Base-by-base conservation (phyloP, 164 flowering plant species). In the Paratinospora sagittata region DNA sequence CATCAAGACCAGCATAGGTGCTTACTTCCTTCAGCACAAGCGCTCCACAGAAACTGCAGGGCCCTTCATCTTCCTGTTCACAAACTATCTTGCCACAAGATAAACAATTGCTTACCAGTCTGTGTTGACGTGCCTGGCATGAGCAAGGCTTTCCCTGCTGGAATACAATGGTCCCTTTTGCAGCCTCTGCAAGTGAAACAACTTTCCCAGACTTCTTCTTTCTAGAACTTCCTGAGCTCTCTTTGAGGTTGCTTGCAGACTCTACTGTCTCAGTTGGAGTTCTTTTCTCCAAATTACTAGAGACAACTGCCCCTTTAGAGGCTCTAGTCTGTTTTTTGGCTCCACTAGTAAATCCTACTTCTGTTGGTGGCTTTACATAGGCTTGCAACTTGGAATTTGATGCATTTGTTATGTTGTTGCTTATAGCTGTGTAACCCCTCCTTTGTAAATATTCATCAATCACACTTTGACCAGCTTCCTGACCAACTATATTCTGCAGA, bases 1-100 rank as follows among this genome's bases (percentile, higher is more conserved):
- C 87, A 33, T 96, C 95, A 43, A 91, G 77, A 72, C 98, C 97
- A 76, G 98, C 98, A 83, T 95, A 91, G 1, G 84, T 79, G 75
- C 97, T 92, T 10, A 95, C 96, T 79, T 95, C 98, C 76, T 71
- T 84, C 71, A 95, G 83, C 71, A 95, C 98, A 70, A 95, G 92
- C 14, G 93, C 84, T 2, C 97, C 97, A 81, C 98, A 95, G 72
- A 90, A 95, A 72, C 77, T 82, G 82, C 98, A 95, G 52, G 97
- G 96, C 41, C 99, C 99, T 77, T 95, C 99, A 52, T 97, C 97
- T 82, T 93, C 99, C 75, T 95, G 98, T 72, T 92, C 99, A 79
- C 99, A 95, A 14, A 92, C 90, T 55, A 95, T 90, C 84, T 91
- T 91, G 23, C 99, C 98, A 78, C 99, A 95, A 55, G 97, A 92